Percentiles rank a stretch among this genome's conserved stretches.
Conservation (phyloP, 1,139 yeast species). For the Pichia sp. region DNA sequence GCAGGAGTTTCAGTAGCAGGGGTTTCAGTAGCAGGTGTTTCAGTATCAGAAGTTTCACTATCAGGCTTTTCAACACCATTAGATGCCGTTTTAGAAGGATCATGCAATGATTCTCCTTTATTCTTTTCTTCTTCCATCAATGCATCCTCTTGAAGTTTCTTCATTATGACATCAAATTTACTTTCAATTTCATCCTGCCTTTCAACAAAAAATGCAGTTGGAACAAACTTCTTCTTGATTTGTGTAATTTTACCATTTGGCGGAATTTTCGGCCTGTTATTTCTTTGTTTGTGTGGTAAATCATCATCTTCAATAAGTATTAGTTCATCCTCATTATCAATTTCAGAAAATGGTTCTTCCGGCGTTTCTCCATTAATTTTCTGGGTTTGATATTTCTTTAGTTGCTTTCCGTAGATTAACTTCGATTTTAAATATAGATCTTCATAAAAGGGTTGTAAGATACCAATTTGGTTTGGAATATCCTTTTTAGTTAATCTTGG, state of each 20-base stretch:
- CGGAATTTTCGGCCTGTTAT: slow-evolving; percentile 79
- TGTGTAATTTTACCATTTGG: slow-evolving; percentile 85
- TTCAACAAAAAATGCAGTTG: slow-evolving; percentile 44
- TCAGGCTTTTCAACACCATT: neutral
- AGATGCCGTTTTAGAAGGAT: neutral
- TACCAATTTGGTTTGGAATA: slow-evolving; percentile 48
- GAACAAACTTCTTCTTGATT: slow-evolving; percentile 56
- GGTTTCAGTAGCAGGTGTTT: neutral
- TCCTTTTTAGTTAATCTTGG: slow-evolving; percentile 46
- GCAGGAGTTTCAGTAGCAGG: too few species aligned
- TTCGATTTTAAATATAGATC: slow-evolving; percentile 50
- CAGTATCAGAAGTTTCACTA: neutral
- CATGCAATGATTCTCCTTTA: neutral
- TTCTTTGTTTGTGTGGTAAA: slow-evolving; percentile 71
- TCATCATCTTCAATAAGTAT: slow-evolving; percentile 70
- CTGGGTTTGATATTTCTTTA: slow-evolving; percentile 41
- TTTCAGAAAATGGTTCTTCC: slow-evolving; percentile 18
- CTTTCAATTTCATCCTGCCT: slow-evolving; percentile 22
- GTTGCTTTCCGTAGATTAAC: slow-evolving; percentile 37
- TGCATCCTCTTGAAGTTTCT: neutral
- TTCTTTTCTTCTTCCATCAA: neutral
- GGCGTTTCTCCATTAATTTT: slow-evolving; percentile 11
- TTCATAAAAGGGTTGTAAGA: slow-evolving; percentile 54
- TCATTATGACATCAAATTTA: slow-evolving; percentile 5
- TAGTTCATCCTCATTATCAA: slow-evolving; percentile 40